phyloP scores from a whole-genome alignment of 768 basidiomycete genomes.

The Mycena epipterygia region DNA sequence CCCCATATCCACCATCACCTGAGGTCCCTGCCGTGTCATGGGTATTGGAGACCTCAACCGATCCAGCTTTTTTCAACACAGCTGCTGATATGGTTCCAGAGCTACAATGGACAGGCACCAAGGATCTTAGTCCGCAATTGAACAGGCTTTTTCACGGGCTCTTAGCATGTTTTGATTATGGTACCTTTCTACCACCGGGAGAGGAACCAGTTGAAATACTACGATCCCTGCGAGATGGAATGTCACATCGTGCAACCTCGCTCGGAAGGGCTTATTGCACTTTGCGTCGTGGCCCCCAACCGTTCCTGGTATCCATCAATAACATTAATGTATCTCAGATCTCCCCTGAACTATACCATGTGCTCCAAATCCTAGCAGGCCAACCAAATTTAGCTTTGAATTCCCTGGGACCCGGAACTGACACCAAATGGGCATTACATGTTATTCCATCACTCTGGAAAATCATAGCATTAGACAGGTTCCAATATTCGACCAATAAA shows the following conservation, averaged over 20 bases:
- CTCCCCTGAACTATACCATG: neutral
- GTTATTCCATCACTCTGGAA: neutral
- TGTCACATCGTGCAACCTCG: neutral
- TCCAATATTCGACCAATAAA: neutral
- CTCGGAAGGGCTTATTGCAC: neutral
- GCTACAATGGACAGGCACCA: neutral
- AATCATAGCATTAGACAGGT: too few species aligned
- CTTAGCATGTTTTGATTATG: neutral
- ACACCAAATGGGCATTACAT: neutral
- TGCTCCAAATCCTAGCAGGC: neutral
- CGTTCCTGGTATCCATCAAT: neutral
- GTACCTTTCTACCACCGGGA: neutral
- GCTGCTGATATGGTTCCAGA: neutral
- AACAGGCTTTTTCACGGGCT: neutral
- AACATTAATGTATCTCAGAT: too few species aligned
- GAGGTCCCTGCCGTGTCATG: neutral
- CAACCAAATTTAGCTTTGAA: neutral
- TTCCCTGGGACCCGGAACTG: neutral
- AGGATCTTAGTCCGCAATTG: neutral
- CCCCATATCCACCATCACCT: too few species aligned
- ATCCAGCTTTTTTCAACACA: neutral
- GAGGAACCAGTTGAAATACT: neutral
- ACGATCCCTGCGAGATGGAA: neutral
- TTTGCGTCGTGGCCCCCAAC: neutral
- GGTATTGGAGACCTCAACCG: slow-evolving; percentile 8